phyloP scores from a whole-genome alignment of 202 grass and related monocot species.

The Dendrocalamus latiflorus region DNA sequence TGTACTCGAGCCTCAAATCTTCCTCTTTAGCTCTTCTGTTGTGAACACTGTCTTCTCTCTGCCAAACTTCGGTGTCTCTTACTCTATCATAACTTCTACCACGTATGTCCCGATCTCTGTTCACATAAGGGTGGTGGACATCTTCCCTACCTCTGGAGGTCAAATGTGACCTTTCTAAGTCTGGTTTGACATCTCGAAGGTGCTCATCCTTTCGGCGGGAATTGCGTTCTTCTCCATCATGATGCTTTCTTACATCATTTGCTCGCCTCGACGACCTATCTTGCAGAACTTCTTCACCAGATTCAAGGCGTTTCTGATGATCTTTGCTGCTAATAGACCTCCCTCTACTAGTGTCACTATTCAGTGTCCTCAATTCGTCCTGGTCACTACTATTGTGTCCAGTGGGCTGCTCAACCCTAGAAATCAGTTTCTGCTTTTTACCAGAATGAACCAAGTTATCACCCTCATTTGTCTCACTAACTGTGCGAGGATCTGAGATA shows the following conservation, averaged over 20 bases:
- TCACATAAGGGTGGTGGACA: slow-evolving; percentile 45
- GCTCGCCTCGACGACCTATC: slow-evolving; percentile 41
- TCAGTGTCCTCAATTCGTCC: slow-evolving; percentile 32
- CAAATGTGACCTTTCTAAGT: slow-evolving; percentile 39
- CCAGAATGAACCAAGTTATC: slow-evolving; percentile 44
- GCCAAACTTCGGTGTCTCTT: slow-evolving; percentile 52
- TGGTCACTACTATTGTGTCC: slow-evolving; percentile 43
- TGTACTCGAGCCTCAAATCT: slow-evolving; percentile 59
- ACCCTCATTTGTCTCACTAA: slow-evolving; percentile 44
- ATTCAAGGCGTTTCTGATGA: slow-evolving; percentile 44
- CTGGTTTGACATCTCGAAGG: slow-evolving; percentile 33
- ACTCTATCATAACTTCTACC: slow-evolving; percentile 82
- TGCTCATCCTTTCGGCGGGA: slow-evolving; percentile 39
- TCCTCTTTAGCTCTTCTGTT: slow-evolving; percentile 72
- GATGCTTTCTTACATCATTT: slow-evolving; percentile 46
- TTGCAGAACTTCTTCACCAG: slow-evolving; percentile 65
- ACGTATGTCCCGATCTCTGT: slow-evolving; percentile 51
- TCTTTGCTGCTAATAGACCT: slow-evolving; percentile 76
- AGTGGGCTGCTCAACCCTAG: slow-evolving; percentile 47
- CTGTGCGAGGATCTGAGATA: slow-evolving; percentile 50
- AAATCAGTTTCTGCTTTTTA: slow-evolving; percentile 52
- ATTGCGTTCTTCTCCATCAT: slow-evolving; percentile 49
- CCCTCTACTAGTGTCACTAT: slow-evolving; percentile 69
- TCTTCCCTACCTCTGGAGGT: slow-evolving; percentile 69
- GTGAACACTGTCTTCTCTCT: slow-evolving; percentile 70